Conservation (phyloP, 2,329 filamentous ascomycete species). For the Blastomyces emzantsi region DNA sequence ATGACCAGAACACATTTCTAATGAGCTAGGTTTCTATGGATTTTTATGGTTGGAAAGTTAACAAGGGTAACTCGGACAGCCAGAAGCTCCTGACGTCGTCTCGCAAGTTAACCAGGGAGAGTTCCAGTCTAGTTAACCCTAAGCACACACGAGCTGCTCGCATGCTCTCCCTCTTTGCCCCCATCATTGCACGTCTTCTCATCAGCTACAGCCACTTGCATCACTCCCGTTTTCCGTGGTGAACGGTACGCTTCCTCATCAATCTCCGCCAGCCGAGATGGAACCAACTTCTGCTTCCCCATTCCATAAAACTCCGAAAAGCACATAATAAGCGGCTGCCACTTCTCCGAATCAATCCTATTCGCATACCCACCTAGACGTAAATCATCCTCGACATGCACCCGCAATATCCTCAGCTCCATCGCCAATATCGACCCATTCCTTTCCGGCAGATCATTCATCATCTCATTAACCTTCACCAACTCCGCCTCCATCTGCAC, state of each 20-base stretch:
- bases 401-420: slow-evolving; percentile 32
- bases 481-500: slow-evolving; percentile 39
- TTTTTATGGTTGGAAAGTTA: neutral
- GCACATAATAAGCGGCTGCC: slow-evolving; percentile 39
- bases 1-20: too few species aligned
- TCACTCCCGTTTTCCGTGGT: neutral
- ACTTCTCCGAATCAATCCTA: slow-evolving; percentile 36
- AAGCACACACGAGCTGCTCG: neutral
- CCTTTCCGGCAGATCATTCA: slow-evolving; percentile 23
- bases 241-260: slow-evolving; percentile 1
- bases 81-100: neutral
- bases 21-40: neutral
- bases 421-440: slow-evolving; percentile 26
- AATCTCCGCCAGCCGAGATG: neutral
- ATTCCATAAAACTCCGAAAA: slow-evolving; percentile 39
- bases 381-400: slow-evolving; percentile 28
- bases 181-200: neutral
- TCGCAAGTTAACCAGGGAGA: neutral
- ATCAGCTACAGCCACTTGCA: neutral
- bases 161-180: neutral
- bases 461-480: slow-evolving; percentile 25
- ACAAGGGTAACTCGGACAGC: neutral
- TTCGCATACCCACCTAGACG: slow-evolving; percentile 32
- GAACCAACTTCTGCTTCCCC: slow-evolving; percentile 11
- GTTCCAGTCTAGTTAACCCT: neutral